Evolutionary conservation across 345 rosid genomes (phyloP).

Genomic region (Gossypium ekmanianum): DNA sequence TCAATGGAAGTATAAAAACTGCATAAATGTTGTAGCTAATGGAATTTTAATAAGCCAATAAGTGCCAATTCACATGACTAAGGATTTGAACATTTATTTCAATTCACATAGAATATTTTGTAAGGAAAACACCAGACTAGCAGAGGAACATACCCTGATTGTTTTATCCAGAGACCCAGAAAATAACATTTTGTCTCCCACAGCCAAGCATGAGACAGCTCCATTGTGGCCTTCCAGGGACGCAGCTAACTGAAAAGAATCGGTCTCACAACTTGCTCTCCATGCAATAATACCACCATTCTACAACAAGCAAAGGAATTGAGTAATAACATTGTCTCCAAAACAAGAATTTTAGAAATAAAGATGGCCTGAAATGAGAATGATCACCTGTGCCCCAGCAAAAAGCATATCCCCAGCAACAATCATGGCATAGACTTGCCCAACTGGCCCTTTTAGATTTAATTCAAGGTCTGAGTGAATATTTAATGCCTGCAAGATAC

Average conservation of each 20-base stretch:
- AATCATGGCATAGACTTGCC: not conserved
- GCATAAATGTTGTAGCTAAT: not conserved
- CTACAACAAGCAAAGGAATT: not conserved
- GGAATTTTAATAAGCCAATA: not conserved
- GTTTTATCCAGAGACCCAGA: not conserved
- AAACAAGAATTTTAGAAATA: not conserved
- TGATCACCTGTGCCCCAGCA: not conserved
- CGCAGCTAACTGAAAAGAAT: not conserved
- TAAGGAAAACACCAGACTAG: not conserved
- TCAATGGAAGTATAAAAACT: not conserved
- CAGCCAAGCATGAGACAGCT: conserved; percentile 4
- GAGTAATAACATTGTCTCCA: not conserved
- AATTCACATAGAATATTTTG: not conserved
- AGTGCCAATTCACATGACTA: not conserved
- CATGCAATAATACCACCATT: conserved; percentile 7
- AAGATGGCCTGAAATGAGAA: not conserved
- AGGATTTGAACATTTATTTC: not conserved
- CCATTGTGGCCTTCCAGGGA: not conserved
- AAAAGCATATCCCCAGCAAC: not conserved
- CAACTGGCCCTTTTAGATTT: not conserved
- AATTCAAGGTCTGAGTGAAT: not conserved
- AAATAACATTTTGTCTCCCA: not conserved
- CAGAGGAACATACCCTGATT: not conserved
- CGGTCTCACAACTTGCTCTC: not conserved
- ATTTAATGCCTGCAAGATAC: not conserved